Percentiles rank a stretch among this genome's conserved stretches.
Conservation (phyloP, 2,329 filamentous ascomycete genomes). For the Hymenotorrendiella dingleyae region DNA sequence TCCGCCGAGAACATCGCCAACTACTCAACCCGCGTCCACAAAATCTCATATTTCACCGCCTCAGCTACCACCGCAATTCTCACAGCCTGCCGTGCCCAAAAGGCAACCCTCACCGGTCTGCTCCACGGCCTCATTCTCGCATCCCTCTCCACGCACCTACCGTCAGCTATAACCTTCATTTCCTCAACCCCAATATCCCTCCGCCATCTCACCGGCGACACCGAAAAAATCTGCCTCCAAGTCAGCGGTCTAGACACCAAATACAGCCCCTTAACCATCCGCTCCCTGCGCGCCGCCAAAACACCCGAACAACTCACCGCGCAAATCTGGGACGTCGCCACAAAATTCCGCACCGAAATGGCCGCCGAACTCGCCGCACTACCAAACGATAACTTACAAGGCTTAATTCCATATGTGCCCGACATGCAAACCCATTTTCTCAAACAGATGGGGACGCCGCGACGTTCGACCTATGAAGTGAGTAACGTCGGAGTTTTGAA, state of each 20-base stretch:
- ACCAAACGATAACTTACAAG: slow-evolving; percentile 38
- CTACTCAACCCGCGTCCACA: slow-evolving; percentile 7
- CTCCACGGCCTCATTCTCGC: slow-evolving; percentile 40
- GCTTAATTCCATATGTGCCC: slow-evolving; percentile 37
- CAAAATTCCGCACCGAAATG: slow-evolving; percentile 15
- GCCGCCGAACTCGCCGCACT: slow-evolving; percentile 35
- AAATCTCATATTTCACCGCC: slow-evolving; percentile 9
- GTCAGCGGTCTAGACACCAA: slow-evolving; percentile 27
- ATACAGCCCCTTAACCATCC: slow-evolving; percentile 5
- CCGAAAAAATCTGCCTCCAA: slow-evolving; percentile 29
- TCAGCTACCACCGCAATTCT: slow-evolving; percentile 5
- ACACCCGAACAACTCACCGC: slow-evolving; percentile 13
- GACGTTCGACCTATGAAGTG: slow-evolving; percentile 42
- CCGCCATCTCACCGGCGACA: slow-evolving; percentile 32
- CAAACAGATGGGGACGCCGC: slow-evolving; percentile 37
- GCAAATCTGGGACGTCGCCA: slow-evolving; percentile 37
- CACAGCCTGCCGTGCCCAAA: slow-evolving; percentile 24
- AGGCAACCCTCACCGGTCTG: slow-evolving; percentile 43
- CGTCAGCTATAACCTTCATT: slow-evolving; percentile 33
- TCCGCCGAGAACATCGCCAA: slow-evolving; percentile 29
- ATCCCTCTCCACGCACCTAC: slow-evolving; percentile 36
- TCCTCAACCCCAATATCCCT: slow-evolving; percentile 41
- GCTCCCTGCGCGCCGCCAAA: slow-evolving; percentile 23
- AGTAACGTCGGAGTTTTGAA: slow-evolving; percentile 46
- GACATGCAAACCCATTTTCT: slow-evolving; percentile 40